Conservation (phyloP, 345 rosid genomes). For the Citrus sinensis region DNA sequence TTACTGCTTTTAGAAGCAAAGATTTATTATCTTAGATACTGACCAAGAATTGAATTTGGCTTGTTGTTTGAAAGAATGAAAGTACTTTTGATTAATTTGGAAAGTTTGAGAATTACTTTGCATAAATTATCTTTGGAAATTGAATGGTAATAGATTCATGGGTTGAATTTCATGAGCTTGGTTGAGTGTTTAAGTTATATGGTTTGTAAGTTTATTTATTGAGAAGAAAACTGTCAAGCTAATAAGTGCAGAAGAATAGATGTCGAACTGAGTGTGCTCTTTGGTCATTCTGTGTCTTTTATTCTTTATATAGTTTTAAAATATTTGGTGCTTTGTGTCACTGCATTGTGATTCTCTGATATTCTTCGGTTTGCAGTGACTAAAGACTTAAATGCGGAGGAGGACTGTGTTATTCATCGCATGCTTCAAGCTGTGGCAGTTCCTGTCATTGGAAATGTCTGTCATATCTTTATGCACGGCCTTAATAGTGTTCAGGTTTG, state of each 20-base stretch:
- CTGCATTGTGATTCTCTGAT: conserved; percentile 3
- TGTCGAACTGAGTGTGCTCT: neutral
- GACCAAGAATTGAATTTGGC: neutral
- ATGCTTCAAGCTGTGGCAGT: conserved; percentile 84
- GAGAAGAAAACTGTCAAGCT: neutral
- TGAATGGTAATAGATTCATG: neutral
- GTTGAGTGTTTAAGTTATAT: neutral
- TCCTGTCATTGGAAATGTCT: conserved; percentile 88
- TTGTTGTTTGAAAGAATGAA: neutral
- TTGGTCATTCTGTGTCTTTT: neutral
- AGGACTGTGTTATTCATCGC: conserved; percentile 60
- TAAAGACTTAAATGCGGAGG: conserved; percentile 63
- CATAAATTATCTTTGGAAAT: neutral
- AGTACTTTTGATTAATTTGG: neutral
- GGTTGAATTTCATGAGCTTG: neutral
- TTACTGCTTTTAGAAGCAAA: neutral
- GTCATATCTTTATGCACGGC: conserved; percentile 96
- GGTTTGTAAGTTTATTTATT: neutral
- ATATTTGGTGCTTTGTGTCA: neutral
- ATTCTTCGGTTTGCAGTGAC: conserved; percentile 43
- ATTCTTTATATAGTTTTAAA: neutral
- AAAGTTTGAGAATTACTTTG: neutral
- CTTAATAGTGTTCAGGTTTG: conserved; percentile 85
- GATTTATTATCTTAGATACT: neutral
- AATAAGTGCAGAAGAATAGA: neutral